These are phyloP conservation scores for Fraxinus pennsylvanica DNA, from an alignment of 257 asterid species.

Conservation along the genomic window DNA sequence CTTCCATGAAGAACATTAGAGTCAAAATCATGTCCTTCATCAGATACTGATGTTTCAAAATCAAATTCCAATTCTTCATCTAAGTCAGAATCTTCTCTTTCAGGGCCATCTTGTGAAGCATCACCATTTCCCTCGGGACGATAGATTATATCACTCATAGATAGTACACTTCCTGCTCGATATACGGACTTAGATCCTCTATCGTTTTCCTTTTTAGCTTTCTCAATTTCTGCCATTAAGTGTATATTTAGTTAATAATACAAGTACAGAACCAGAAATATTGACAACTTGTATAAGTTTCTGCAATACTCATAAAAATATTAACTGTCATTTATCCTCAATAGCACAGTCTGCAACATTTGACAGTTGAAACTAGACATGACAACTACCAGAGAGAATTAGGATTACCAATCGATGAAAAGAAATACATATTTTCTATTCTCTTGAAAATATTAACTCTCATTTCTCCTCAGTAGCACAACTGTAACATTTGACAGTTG, in stretches of 20 bases:
- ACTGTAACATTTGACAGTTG: neutral
- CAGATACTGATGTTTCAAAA: constrained; percentile 67
- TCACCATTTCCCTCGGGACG: constrained; percentile 73
- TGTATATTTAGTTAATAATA: constrained; percentile 20
- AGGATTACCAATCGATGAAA: constrained; percentile 1
- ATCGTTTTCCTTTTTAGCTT: constrained; percentile 48
- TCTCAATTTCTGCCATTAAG: constrained; percentile 73
- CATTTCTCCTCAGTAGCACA: neutral
- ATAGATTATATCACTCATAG: constrained; percentile 81
- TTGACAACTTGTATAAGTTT: constrained; percentile 2
- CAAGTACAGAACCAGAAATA: constrained; percentile 16
- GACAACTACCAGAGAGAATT: constrained; percentile 11
- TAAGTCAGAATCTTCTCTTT: constrained; percentile 82
- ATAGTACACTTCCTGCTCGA: constrained; percentile 61
- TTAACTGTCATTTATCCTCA: constrained; percentile 3
- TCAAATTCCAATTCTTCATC: constrained; percentile 84
- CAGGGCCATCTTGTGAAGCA: constrained; percentile 65
- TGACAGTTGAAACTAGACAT: neutral
- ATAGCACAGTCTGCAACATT: neutral
- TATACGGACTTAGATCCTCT: constrained; percentile 55
- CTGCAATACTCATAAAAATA: neutral
- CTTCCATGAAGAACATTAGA: constrained; percentile 60
- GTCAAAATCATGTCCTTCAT: constrained; percentile 61
- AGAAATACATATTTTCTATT: neutral
- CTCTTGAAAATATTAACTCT: constrained; percentile 9